Evolutionary conservation across 2,329 filamentous ascomycete genomes (phyloP), one percentile per base, ranked within the genome.

Genomic region (Penicillium aurantiogriseum): DNA sequence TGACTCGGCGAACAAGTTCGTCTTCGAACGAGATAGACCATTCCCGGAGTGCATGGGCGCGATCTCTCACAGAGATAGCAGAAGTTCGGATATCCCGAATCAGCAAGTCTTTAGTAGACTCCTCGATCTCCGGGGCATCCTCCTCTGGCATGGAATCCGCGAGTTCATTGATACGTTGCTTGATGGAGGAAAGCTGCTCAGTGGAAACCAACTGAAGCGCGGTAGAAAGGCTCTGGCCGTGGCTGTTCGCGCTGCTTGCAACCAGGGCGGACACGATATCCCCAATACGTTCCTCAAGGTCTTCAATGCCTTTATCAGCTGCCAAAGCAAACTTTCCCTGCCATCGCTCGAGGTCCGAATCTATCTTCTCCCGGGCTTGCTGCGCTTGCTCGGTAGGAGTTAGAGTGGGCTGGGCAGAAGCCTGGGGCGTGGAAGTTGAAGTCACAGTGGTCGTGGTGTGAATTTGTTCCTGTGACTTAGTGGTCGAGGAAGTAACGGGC

Each of bases 311-410:
- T 71, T 95, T 92, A 59, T 95, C 89, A 8, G 91, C 91, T 10
- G 92, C 92, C 58, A 87, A 85, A 29, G 89, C 84, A 71, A 96
- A 97, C 69, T 96, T 95, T 60, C 85, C 85, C 74, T 97, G 89
- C 93, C 94, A 99, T 55, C 83, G 82, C 63, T 85, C 83, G 15
- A 99, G 82, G 71, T 99, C 94, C 44, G 88, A 83, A 2, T 86
- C 82, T 42, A 97, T 89, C 61, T 84, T 84, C 67, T 88, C 83
- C 44, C 85, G 85, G 51, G 71, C 59, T 67, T 75, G 57, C 71
- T 63, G 77, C 47, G 69, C 75, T 62, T 74, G 70, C 58, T 75
- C 72, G 3, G 77, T 66, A 13, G 81, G 74, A 0, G 82, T 81
- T 2, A 81, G 74, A 19, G 72, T 70, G 29, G 67, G 65, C 38